Evolutionary conservation across 129 eudicot genomes (phyloP).

Genomic region (Centrapalus pauciflorus): DNA sequence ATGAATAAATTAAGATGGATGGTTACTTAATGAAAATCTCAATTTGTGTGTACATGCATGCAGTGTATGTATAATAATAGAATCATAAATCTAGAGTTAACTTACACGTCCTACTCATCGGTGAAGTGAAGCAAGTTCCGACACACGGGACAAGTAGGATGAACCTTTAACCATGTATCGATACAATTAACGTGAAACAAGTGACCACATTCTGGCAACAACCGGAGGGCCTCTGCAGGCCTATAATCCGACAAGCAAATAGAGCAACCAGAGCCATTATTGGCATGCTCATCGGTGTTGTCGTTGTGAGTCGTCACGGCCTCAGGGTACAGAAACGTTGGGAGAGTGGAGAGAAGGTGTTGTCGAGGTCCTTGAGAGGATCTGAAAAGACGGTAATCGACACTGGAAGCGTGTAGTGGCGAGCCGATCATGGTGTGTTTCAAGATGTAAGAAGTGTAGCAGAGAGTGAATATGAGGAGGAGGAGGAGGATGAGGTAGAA

Average conservation of each 20-base stretch:
- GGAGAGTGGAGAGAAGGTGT: constrained; percentile 15
- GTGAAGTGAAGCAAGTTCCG: constrained; percentile 21
- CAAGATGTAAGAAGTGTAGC: constrained; percentile 30
- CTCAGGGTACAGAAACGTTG: constrained; percentile 20
- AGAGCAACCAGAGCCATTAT: constrained; percentile 25
- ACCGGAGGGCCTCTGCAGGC: constrained; percentile 27
- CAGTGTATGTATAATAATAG: too few species aligned
- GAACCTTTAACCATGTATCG: constrained; percentile 41
- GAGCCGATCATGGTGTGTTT: constrained; percentile 25
- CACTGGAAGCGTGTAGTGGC: neutral
- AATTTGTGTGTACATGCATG: too few species aligned
- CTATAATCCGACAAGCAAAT: constrained; percentile 47
- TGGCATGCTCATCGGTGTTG: neutral
- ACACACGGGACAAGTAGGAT: constrained; percentile 53
- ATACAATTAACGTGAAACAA: constrained; percentile 40
- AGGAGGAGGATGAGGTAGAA: constrained; percentile 27
- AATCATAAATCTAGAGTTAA: too few species aligned
- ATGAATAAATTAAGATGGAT: too few species aligned
- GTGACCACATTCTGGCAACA: constrained; percentile 49
- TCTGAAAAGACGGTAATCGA: neutral
- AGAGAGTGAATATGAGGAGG: constrained; percentile 23
- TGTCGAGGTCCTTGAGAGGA: constrained; percentile 10
- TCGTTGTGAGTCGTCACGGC: neutral
- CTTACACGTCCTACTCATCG: too few species aligned
- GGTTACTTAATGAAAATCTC: too few species aligned